Evolutionary conservation across 306 rosid genomes (phyloP).

Genomic region (cucumber (Cucumis sativus)): Cucumber_9930_V3 NC_026659.2:21130501-21131000

Average conservation of each 20-base stretch:
- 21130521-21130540: conserved; percentile 29
- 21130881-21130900: conserved; percentile 39
- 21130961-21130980: conserved; percentile 38
- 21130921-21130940: conserved; percentile 57
- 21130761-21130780: conserved; percentile 49
- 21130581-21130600: conserved; percentile 41
- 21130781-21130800: conserved; percentile 39
- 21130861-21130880: conserved; percentile 53
- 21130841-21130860: conserved; percentile 41
- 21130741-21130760: conserved; percentile 52
- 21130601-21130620: conserved; percentile 51
- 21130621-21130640: conserved; percentile 20
- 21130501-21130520: conserved; percentile 50
- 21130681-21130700: conserved; percentile 33
- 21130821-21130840: conserved; percentile 58
- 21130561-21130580: conserved; percentile 34
- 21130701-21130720: conserved; percentile 46
- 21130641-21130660: conserved; percentile 35
- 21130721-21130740: conserved; percentile 43
- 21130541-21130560: conserved; percentile 30
- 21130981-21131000: conserved; percentile 42
- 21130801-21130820: conserved; percentile 45
- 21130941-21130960: conserved; percentile 37
- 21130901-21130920: conserved; percentile 57
- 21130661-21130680: conserved; percentile 30